Percentiles rank a stretch among this genome's conserved stretches.
Conservation (phyloP, 2,329 filamentous ascomycete species). For the Apiospora aurea region DNA sequence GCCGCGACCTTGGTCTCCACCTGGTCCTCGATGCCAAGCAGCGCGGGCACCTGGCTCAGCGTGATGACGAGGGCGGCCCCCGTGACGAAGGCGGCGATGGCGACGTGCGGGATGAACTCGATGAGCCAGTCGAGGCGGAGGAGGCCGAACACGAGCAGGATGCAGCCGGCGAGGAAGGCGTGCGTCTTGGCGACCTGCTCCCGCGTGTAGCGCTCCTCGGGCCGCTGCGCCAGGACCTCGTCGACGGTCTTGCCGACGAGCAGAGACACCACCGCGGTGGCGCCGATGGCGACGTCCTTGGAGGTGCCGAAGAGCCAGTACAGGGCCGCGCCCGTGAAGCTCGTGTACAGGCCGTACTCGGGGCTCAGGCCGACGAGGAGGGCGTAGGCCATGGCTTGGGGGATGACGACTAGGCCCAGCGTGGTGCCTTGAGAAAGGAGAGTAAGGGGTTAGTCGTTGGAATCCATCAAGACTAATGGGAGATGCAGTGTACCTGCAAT, state of each 20-base stretch:
- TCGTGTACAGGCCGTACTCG: conserved; percentile 90
- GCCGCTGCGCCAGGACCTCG: conserved; percentile 84
- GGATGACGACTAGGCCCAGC: conserved; percentile 76
- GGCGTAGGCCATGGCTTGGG: conserved; percentile 96
- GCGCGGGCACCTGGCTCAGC: conserved; percentile 78
- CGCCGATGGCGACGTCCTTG: conserved; percentile 97
- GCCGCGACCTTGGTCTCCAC: conserved; percentile 82
- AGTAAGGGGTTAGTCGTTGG: conserved; percentile 32
- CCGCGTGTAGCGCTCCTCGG: conserved; percentile 70
- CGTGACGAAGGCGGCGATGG: conserved; percentile 96
- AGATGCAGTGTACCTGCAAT: conserved; percentile 70
- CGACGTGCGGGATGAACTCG: conserved; percentile 88
- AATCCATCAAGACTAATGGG: conserved; percentile 18
- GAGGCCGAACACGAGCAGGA: conserved; percentile 81
- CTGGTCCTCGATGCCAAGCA: conserved; percentile 76
- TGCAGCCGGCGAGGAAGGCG: conserved; percentile 77
- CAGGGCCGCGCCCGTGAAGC: conserved; percentile 91
- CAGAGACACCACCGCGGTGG: conserved; percentile 15
- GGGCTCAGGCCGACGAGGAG: conserved; percentile 79
- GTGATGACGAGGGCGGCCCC: conserved; percentile 91
- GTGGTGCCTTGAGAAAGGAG: conserved; percentile 51
- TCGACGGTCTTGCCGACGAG: not conserved
- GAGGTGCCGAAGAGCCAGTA: conserved; percentile 99
- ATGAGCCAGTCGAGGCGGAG: conserved; percentile 87
- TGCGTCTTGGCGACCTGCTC: conserved; percentile 80